Base-by-base conservation (phyloP, 768 basidiomycete genomes). In the Jaapia argillacea region DNA sequence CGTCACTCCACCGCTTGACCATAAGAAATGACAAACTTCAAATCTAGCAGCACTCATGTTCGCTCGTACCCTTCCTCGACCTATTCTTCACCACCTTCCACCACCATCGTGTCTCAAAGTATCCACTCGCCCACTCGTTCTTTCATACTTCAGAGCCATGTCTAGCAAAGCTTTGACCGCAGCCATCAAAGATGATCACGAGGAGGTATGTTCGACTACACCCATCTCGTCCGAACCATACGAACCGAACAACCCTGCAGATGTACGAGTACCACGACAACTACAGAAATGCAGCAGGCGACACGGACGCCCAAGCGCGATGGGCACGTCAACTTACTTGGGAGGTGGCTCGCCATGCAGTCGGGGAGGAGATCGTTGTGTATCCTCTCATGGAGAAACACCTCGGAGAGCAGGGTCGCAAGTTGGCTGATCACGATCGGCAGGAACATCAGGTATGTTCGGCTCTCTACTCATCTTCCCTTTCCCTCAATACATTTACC, bases 351-450 rank as follows among this genome's bases (percentile, higher is more conserved):
- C 67, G 75, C 0, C 78, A 80, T 46, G 72, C 77, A 3, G 70
- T 73, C 5, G 75, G 70, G 12, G 79, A 81, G 54, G 79, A 82
- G 54, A 68, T 80, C 28, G 64, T 81, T 27, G 71, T 79, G 1
- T 81, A 81, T 50, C 79, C 78, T 12, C 64, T 78, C 37, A 71
- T 79, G 65, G 77, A 79, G 52, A 63, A 69, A 45, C 63, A 72
- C 43, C 68, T 80, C 44, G 78, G 78, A 4, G 58, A 59, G 2
- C 53, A 72, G 48, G 80, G 78, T 3, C 55, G 56, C 37, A 43
- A 67, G 35, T 66, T 80, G 14, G 70, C 78, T 0, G 68, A 77
- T 47, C 59, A 72, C 24, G 79, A 81, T 53, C 66, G 76, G 10
- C 63, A 53, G 14, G 76, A 80, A 26, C 80, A 82, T 49, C 67